These are phyloP conservation scores for Pinus tabuliformis DNA, from an alignment of 75 land plant genomes.

Conservation along the genomic window DNA sequence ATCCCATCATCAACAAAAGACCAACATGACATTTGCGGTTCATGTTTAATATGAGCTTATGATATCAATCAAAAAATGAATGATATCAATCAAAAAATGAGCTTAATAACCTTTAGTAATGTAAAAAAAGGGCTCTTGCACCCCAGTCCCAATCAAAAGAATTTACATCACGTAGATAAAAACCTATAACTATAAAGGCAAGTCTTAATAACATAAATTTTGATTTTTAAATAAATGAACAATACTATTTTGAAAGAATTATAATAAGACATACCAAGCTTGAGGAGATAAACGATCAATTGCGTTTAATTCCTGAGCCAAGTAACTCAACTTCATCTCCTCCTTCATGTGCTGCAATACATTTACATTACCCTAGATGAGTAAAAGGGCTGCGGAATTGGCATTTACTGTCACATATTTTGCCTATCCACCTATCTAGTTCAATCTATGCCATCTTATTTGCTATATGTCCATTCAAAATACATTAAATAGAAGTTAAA, in stretches of 20 bases:
- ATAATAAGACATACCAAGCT: slow-evolving; percentile 60
- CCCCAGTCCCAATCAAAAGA: background rate
- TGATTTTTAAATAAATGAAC: background rate
- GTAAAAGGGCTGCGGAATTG: background rate
- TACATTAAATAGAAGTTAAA: too few species aligned
- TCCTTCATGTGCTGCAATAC: slow-evolving; percentile 89
- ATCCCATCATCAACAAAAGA: background rate
- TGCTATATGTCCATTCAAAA: too few species aligned
- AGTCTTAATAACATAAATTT: background rate
- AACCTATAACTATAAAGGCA: background rate
- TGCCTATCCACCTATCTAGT: background rate
- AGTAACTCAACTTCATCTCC: slow-evolving; percentile 92
- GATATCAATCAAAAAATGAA: background rate
- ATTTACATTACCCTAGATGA: background rate
- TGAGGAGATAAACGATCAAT: slow-evolving; percentile 97
- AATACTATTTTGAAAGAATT: background rate
- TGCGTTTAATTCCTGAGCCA: slow-evolving; percentile 84
- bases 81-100: background rate
- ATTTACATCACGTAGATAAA: background rate
- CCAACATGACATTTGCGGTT: background rate
- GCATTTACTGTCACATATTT: background rate
- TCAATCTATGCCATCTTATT: too few species aligned
- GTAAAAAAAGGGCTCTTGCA: background rate
- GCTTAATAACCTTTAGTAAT: background rate
- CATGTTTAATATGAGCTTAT: background rate